Conservation (phyloP, 805 yeast species). For the Yamadazyma kitorensis region DNA sequence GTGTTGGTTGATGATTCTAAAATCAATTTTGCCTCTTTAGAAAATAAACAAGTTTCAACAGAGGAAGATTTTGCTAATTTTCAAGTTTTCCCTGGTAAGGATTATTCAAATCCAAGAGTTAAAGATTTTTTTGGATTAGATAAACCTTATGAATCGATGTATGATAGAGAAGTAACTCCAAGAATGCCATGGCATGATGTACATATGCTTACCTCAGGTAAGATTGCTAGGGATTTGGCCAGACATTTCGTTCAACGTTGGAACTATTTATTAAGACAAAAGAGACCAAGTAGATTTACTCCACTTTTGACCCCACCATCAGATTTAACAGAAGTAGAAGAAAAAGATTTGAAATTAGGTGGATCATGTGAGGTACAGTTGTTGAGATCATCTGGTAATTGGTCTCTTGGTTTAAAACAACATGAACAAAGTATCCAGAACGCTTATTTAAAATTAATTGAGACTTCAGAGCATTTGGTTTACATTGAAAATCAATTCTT, state of each 20-base stretch:
- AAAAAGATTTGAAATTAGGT: slow-evolving; percentile 51
- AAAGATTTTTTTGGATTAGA: slow-evolving; percentile 81
- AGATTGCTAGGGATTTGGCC: slow-evolving; percentile 86
- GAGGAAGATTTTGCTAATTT: slow-evolving; percentile 44
- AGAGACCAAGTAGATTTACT: slow-evolving; percentile 90
- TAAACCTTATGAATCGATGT: slow-evolving; percentile 88
- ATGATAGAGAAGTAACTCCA: slow-evolving; percentile 75
- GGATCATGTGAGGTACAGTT: slow-evolving; percentile 94
- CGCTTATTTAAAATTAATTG: slow-evolving; percentile 88
- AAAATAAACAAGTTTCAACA: slow-evolving; percentile 25
- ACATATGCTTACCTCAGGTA: slow-evolving; percentile 93
- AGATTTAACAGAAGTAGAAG: slow-evolving; percentile 73
- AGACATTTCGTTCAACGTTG: slow-evolving; percentile 97
- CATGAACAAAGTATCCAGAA: slow-evolving; percentile 88
- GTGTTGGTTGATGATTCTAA: slow-evolving; percentile 73
- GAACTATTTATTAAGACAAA: slow-evolving; percentile 90
- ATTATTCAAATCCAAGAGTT: slow-evolving; percentile 92
- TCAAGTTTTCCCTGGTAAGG: slow-evolving; percentile 92
- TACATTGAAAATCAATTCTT: slow-evolving; percentile 96
- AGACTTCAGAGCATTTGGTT: slow-evolving; percentile 86
- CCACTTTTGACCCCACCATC: slow-evolving; percentile 92
- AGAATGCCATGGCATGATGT: slow-evolving; percentile 99
- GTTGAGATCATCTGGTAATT: slow-evolving; percentile 81
- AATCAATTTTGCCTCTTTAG: slow-evolving; percentile 30
- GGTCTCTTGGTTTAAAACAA: slow-evolving; percentile 89